Evolutionary conservation across 2,329 filamentous ascomycete species (phyloP).

Genomic region (Pseudopyrenochaeta lycopersici): DNA sequence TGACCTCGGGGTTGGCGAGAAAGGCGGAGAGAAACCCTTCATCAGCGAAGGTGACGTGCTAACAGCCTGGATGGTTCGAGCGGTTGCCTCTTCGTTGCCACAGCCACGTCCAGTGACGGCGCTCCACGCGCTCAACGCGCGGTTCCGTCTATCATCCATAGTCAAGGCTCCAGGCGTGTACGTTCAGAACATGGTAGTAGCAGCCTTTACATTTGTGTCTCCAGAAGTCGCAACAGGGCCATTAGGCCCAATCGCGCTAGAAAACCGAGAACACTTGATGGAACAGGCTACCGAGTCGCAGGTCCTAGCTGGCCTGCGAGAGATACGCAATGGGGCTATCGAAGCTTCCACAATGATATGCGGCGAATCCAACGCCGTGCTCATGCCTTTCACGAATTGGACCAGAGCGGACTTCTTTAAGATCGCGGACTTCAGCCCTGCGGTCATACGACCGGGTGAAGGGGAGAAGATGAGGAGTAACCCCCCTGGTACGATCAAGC

Average conservation of each 20-base stretch:
- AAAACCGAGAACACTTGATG: slow-evolving; percentile 19
- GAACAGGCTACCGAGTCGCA: slow-evolving; percentile 27
- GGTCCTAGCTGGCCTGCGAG: slow-evolving; percentile 28
- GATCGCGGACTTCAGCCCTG: slow-evolving; percentile 29
- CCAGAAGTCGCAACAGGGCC: slow-evolving; percentile 16
- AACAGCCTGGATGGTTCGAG: slow-evolving; percentile 31
- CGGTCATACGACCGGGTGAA: slow-evolving; percentile 16
- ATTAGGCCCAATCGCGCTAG: slow-evolving; percentile 21
- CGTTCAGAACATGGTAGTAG: slow-evolving; percentile 20
- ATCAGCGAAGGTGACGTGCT: slow-evolving; percentile 39
- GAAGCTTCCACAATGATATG: slow-evolving; percentile 30
- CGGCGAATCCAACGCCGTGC: slow-evolving; percentile 10
- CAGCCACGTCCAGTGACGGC: slow-evolving; percentile 46
- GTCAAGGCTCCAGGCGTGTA: slow-evolving; percentile 27
- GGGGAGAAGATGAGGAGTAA: slow-evolving; percentile 5
- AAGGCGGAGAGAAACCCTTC: slow-evolving; percentile 15
- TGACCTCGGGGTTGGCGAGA: slow-evolving; percentile 25
- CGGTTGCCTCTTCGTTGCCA: slow-evolving; percentile 30
- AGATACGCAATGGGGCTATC: slow-evolving; percentile 12
- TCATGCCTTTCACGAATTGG: slow-evolving; percentile 26
- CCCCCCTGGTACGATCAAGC: slow-evolving; percentile 16
- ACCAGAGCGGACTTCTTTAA: slow-evolving; percentile 18
- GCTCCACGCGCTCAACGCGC: slow-evolving; percentile 54
- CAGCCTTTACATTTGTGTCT: slow-evolving; percentile 18
- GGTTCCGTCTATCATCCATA: slow-evolving; percentile 38